A percentile compares a stretch with the other conserved stretches of the same genome.
Evolutionary conservation across 805 yeast genomes (phyloP).

Genomic region (Cyberlindnera americana): DNA sequence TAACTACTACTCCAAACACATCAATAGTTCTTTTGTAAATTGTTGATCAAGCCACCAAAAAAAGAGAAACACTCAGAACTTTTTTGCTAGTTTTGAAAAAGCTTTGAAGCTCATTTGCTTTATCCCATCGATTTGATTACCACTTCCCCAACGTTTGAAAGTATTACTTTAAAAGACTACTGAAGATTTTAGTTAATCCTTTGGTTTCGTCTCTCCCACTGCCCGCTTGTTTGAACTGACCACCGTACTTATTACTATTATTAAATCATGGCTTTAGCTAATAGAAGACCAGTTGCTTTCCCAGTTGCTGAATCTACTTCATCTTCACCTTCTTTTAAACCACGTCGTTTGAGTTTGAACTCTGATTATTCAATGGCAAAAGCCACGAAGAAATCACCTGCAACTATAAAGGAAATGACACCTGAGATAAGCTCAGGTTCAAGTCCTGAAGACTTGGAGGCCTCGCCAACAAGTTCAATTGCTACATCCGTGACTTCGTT

Average conservation of each 20-base stretch:
- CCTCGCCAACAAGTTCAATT: slow-evolving; percentile 25
- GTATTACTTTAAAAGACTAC: background rate
- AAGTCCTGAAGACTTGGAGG: slow-evolving; percentile 25
- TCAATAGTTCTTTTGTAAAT: too few species aligned
- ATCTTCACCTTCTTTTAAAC: slow-evolving; percentile 28
- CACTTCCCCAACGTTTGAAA: background rate
- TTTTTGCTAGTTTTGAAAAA: slow-evolving; percentile 1
- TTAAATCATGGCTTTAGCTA: slow-evolving; percentile 56
- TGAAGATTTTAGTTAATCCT: slow-evolving; percentile 29
- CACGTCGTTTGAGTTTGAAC: slow-evolving; percentile 28
- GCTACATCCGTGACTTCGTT: slow-evolving; percentile 21
- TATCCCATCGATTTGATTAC: background rate
- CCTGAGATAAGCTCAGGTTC: slow-evolving; percentile 25
- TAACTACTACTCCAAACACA: slow-evolving; percentile 1
- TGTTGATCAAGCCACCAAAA: slow-evolving; percentile 5
- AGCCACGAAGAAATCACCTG: slow-evolving; percentile 12
- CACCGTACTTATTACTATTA: background rate
- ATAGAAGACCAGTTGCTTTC: slow-evolving; percentile 59
- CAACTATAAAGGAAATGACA: slow-evolving; percentile 23
- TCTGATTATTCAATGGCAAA: slow-evolving; percentile 18
- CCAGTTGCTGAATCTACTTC: slow-evolving; percentile 35
- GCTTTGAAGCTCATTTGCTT: too few species aligned
- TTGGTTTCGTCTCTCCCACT: slow-evolving; percentile 10
- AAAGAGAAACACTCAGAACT: too few species aligned
- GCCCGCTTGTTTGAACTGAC: slow-evolving; percentile 2